phyloP scores from a whole-genome alignment of 2,329 filamentous ascomycete species.

The Phyllosticta capitalensis region DNA sequence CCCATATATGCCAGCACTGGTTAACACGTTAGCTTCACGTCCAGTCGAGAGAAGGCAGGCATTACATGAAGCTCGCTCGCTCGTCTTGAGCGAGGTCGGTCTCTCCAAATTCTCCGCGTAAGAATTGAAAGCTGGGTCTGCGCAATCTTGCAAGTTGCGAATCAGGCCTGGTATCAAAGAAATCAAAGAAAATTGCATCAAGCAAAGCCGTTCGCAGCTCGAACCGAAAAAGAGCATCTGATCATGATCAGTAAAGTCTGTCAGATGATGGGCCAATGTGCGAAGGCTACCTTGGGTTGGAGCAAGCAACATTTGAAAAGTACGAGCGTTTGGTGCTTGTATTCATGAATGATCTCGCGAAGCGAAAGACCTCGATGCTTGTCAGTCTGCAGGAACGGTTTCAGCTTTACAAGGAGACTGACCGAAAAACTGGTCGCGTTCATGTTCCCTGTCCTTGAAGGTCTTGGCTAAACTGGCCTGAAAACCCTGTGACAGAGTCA shows the following conservation, averaged over 20 bases:
- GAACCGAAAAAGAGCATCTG: slow-evolving; percentile 96
- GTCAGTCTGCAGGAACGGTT: slow-evolving; percentile 11
- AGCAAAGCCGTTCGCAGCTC: slow-evolving; percentile 6
- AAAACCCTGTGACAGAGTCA: slow-evolving; percentile 52
- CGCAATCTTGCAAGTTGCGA: slow-evolving; percentile 85
- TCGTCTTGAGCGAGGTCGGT: slow-evolving; percentile 80
- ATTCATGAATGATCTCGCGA: slow-evolving; percentile 86
- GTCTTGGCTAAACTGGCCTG: slow-evolving; percentile 69
- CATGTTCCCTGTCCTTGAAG: slow-evolving; percentile 54
- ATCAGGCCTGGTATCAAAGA: slow-evolving; percentile 91
- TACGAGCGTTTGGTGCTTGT: slow-evolving; percentile 88
- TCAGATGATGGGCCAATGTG: background rate
- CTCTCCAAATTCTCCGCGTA: slow-evolving; percentile 67
- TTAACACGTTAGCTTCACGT: slow-evolving; percentile 16
- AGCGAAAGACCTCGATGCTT: slow-evolving; percentile 52
- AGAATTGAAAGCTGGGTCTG: slow-evolving; percentile 81
- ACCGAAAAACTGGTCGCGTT: slow-evolving; percentile 80
- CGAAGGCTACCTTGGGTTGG: slow-evolving; percentile 69
- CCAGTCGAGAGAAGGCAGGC: slow-evolving; percentile 12
- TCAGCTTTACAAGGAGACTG: slow-evolving; percentile 28
- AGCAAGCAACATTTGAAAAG: slow-evolving; percentile 88
- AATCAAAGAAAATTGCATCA: slow-evolving; percentile 71
- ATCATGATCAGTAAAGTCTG: slow-evolving; percentile 13
- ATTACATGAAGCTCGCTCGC: slow-evolving; percentile 72
- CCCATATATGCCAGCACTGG: slow-evolving; percentile 85